A percentile compares a stretch with the other conserved stretches of the same genome.
Evolutionary conservation across 495 filamentous ascomycete species (phyloP).

Genomic region (Penicillium macrosclerotiorum): DNA sequence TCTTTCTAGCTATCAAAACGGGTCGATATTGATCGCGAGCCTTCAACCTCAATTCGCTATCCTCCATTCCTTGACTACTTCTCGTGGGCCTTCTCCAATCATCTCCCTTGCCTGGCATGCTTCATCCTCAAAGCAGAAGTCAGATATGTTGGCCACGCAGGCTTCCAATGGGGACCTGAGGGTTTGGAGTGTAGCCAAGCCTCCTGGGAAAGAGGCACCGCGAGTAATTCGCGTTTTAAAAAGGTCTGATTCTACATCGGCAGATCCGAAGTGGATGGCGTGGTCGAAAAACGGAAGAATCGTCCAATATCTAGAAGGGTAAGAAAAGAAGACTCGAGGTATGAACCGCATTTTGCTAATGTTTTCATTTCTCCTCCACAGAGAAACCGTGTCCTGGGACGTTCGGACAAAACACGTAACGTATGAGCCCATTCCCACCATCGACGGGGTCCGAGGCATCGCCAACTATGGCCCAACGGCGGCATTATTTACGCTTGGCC

Average conservation of each 20-base stretch:
- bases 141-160: slow-evolving; percentile 95
- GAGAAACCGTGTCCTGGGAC: slow-evolving; percentile 93
- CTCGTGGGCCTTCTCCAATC: slow-evolving; percentile 81
- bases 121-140: slow-evolving; percentile 94
- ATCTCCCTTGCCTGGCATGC: slow-evolving; percentile 94
- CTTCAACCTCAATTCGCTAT: slow-evolving; percentile 93
- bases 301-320: slow-evolving; percentile 91
- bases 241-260: slow-evolving; percentile 63
- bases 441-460: slow-evolving; percentile 75
- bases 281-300: slow-evolving; percentile 99
- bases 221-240: slow-evolving; percentile 88
- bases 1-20: slow-evolving; percentile 82
- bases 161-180: slow-evolving; percentile 88
- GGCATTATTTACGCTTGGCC: slow-evolving; percentile 87
- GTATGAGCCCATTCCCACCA: slow-evolving; percentile 80
- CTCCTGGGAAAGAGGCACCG: slow-evolving; percentile 67
- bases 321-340: slow-evolving; percentile 33
- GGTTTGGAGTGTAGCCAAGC: slow-evolving; percentile 96
- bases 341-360: neutral
- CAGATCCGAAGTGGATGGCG: slow-evolving; percentile 89
- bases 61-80: slow-evolving; percentile 84
- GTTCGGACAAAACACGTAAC: slow-evolving; percentile 94
- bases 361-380: slow-evolving; percentile 32
- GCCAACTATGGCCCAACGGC: slow-evolving; percentile 87
- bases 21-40: slow-evolving; percentile 85